Percentiles rank a stretch among this genome's conserved stretches.
phyloP scores from a whole-genome alignment of 2,329 filamentous ascomycete species.

The Coleophoma eucalyptorum region DNA sequence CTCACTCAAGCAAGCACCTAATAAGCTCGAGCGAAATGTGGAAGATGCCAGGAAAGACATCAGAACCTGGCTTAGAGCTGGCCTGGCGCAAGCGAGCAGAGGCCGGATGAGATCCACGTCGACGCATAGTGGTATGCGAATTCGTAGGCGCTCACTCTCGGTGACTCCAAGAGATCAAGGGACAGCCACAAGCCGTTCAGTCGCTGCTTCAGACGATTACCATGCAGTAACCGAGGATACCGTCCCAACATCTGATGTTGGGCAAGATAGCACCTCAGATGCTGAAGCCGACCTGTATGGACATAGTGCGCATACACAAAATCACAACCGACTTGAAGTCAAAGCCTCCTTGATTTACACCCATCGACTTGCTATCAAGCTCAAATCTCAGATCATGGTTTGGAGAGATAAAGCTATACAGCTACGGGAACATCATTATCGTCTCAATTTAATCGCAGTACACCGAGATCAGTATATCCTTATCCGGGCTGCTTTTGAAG shows the following conservation, averaged over 20 bases:
- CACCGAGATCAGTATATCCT: conserved; percentile 46
- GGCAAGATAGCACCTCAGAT: conserved; percentile 6
- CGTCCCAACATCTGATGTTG: conserved; percentile 15
- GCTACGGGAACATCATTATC: conserved; percentile 28
- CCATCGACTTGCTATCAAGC: conserved; percentile 11
- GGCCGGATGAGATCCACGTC: conserved; percentile 20
- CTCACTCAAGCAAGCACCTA: not conserved
- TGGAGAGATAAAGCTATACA: conserved; percentile 25
- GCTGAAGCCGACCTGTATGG: conserved; percentile 1
- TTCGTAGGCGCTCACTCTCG: conserved; percentile 15
- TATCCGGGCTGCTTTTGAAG: conserved; percentile 46
- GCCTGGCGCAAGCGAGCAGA: conserved; percentile 7
- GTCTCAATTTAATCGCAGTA: conserved; percentile 39
- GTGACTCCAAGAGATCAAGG: conserved; percentile 1
- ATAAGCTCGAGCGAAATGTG: conserved; percentile 3
- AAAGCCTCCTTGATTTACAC: conserved; percentile 20
- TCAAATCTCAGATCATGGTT: conserved; percentile 11
- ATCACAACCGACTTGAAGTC: conserved; percentile 14
- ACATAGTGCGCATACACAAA: not conserved
- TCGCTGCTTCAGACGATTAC: conserved; percentile 15
- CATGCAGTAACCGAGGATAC: conserved; percentile 18
- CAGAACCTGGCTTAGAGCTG: conserved; percentile 21
- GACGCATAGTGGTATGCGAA: conserved; percentile 20
- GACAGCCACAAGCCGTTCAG: conserved; percentile 3
- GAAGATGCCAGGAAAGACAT: conserved; percentile 8